Conservation (phyloP, 768 basidiomycete species). For the Mycena albidolilacea region DNA sequence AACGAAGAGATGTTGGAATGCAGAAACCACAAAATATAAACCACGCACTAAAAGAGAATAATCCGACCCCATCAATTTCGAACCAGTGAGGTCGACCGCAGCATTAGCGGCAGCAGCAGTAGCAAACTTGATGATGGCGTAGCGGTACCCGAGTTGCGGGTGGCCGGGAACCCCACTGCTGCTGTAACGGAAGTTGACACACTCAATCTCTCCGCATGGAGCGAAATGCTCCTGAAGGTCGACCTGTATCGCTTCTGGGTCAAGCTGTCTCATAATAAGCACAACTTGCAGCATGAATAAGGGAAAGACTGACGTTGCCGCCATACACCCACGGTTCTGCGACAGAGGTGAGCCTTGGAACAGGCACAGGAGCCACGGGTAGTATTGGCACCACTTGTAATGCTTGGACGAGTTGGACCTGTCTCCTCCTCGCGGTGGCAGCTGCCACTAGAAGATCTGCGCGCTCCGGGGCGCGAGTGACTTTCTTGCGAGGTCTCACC, state of each 20-base stretch:
- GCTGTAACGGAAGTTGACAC: constrained; percentile 1
- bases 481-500: background rate
- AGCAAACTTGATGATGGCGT: constrained; percentile 10
- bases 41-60: background rate
- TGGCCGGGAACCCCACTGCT: background rate
- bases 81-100: background rate
- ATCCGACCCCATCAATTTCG: background rate
- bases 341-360: background rate
- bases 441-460: background rate
- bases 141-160: background rate
- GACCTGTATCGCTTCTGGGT: background rate
- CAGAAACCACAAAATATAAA: background rate
- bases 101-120: background rate
- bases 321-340: constrained; percentile 1
- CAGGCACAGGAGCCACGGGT: background rate
- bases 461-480: background rate
- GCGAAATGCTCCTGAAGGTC: background rate
- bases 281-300: background rate
- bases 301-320: background rate
- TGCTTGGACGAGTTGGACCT: background rate
- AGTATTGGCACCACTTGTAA: too few species aligned
- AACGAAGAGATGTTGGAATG: background rate
- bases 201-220: background rate
- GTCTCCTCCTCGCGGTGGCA: background rate
- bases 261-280: background rate